Conservation (phyloP, 352 stramenopile genomes). For the Pythium dissotocum region DNA sequence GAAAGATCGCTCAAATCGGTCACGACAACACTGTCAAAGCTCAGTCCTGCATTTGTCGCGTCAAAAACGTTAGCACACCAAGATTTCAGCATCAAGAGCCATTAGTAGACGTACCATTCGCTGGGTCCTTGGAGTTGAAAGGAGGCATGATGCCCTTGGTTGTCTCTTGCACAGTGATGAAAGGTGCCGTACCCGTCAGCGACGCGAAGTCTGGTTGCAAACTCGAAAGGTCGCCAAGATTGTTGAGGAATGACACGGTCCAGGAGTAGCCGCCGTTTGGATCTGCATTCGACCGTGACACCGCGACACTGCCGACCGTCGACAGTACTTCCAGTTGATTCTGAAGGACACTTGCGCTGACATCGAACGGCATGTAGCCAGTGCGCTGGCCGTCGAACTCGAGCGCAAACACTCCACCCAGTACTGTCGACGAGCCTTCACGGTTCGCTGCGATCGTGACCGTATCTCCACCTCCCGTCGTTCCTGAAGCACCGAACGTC, state of each 20-base stretch:
- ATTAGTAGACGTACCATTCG: conserved; percentile 47
- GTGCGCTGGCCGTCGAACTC: conserved; percentile 88
- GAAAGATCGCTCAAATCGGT: conserved; percentile 88
- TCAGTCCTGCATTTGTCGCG: conserved; percentile 42
- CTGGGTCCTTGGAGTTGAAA: conserved; percentile 90
- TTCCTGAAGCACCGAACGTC: conserved; percentile 38
- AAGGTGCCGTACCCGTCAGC: conserved; percentile 89
- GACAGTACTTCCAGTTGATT: conserved; percentile 88
- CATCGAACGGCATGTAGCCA: conserved; percentile 90
- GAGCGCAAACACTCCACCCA: conserved; percentile 87
- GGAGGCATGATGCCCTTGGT: conserved; percentile 80
- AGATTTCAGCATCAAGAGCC: too few species aligned
- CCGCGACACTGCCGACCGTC: conserved; percentile 87
- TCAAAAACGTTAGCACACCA: not conserved
- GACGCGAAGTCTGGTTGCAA: conserved; percentile 81
- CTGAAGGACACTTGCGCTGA: conserved; percentile 86
- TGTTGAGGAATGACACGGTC: conserved; percentile 92
- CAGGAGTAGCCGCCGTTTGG: conserved; percentile 93
- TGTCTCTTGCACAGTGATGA: conserved; percentile 73
- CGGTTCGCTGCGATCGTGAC: conserved; percentile 41
- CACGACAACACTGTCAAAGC: conserved; percentile 85
- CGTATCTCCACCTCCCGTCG: conserved; percentile 40
- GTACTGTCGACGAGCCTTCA: conserved; percentile 50
- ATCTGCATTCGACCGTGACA: conserved; percentile 85
- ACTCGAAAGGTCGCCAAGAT: conserved; percentile 83